Evolutionary conservation across 2,329 filamentous ascomycete species (phyloP), one percentile per base, ranked within the genome.

Genomic region (Fusarium papillatum): DNA sequence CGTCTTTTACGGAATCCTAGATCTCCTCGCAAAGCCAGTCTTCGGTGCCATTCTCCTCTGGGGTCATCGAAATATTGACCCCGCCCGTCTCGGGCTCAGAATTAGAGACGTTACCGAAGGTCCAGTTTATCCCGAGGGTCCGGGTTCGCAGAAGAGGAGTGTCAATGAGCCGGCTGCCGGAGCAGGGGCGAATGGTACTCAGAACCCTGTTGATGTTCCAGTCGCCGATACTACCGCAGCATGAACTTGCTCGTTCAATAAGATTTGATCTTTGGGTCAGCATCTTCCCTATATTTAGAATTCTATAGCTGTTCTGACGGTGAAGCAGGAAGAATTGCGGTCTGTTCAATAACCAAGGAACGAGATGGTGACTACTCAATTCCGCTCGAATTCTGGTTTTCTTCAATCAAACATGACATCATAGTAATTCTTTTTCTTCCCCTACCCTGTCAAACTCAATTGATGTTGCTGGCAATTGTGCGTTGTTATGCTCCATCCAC

Each of bases 1-100:
- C 14, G 84, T 93, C 70, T 93, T 94, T 80, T 95, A 94, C 79
- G 91, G 92, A 50, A 84, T 94, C 5, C 86, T 95, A 1, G 93
- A 94, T 71, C 82, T 94, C 7, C 71, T 93, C 5, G 88, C 92
- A 9, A 94, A 94, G 84, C 90, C 91, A 0, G 85, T 89, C 11
- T 94, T 94, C 74, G 90, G 90, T 19, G 85, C 86, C 16, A 79
- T 93, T 1, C 86, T 94, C 1, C 84, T 94, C 62, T 91, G 85
- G 83, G 91, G 91, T 1, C 92, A 93, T 81, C 86, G 90, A 59
- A 90, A 89, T 75, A 93, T 93, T 63, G 88, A 91, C 57, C 89
- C 91, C 13, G 83, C 85, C 7, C 83, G 86, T 17, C 84, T 94
- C 16, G 91, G 92, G 9, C 84, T 92, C 9, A 73, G 81, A 48